Evolutionary conservation across 495 filamentous ascomycete genomes (phyloP).

Genomic region (Neurospora hispaniola): DNA sequence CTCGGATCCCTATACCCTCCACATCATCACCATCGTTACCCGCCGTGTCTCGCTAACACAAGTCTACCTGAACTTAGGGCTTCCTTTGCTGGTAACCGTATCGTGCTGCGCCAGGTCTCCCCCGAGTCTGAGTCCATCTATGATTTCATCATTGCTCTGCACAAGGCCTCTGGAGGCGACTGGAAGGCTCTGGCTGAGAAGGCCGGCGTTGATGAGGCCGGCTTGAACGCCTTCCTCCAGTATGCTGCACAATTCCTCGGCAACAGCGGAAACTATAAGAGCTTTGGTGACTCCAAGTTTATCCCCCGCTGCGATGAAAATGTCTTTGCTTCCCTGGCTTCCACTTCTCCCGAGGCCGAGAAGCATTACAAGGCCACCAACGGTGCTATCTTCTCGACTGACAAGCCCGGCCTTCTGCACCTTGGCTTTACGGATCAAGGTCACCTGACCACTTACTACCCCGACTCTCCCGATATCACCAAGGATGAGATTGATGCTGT

Average conservation of each 20-base stretch:
- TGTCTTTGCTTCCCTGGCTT: constrained; percentile 61
- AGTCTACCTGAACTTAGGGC: constrained; percentile 43
- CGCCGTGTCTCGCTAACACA: constrained; percentile 1
- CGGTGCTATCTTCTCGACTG: constrained; percentile 64
- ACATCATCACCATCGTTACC: not conserved
- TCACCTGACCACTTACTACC: constrained; percentile 89
- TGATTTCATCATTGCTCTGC: constrained; percentile 76
- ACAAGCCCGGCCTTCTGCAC: constrained; percentile 60
- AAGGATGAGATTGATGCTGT: constrained; percentile 71
- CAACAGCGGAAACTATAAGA: constrained; percentile 92
- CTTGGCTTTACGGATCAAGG: constrained; percentile 75
- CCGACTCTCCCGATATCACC: constrained; percentile 73
- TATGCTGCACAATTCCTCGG: constrained; percentile 86
- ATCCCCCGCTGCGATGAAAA: constrained; percentile 64
- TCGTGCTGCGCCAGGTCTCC: constrained; percentile 80
- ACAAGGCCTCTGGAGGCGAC: constrained; percentile 63
- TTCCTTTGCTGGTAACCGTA: constrained; percentile 71
- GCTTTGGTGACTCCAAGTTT: constrained; percentile 91
- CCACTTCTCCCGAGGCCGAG: constrained; percentile 47
- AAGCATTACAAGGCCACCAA: constrained; percentile 56
- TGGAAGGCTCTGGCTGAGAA: constrained; percentile 62
- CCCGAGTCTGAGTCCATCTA: constrained; percentile 86
- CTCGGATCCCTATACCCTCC: not conserved
- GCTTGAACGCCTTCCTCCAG: constrained; percentile 67
- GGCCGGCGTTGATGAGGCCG: constrained; percentile 57